Evolutionary conservation across 306 rosid species (phyloP), one percentile per base, ranked within the genome.

Genomic region (Lathyrus tuberosus): DNA sequence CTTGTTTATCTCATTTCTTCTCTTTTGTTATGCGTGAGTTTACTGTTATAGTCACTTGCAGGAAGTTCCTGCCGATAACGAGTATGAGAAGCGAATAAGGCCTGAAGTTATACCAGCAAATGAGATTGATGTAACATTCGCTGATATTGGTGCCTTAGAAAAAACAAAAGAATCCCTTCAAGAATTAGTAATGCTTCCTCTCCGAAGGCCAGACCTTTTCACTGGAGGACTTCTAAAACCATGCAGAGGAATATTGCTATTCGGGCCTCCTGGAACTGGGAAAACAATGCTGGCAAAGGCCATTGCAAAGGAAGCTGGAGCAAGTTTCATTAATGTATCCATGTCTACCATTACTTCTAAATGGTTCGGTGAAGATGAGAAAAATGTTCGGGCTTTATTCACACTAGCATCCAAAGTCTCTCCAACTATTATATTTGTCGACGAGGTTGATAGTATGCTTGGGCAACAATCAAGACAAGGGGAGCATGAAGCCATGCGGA

Each of bases 281-380:
- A 95, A 91, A 87, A 95, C 99, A 16, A 95, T 95, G 99, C 77
- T 95, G 54, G 99, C 97, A 5, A 95, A 95, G 83, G 99, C 99
- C 76, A 91, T 95, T 54, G 99, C 97, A 40, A 87, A 78, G 81
- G 96, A 95, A 80, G 96, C 99, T 5, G 99, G 97, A 68, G 99
- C 96, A 69, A 95, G 97, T 79, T 95, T 95, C 86, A 95, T 95
- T 12, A 95, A 95, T 37, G 96, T 95, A 12, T 94, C 98, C 60
- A 94, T 94, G 98, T 94, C 98, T 44, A 94, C 97, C 80, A 90
- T 94, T 42, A 94, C 97, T 13, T 95, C 99, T 35, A 95, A 91
- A 78, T 95, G 99, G 99, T 95, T 95, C 57, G 99, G 97, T 49
- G 99, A 91, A 89, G 97, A 91, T 60, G 99, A 95, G 84, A 95